phyloP scores from a whole-genome alignment of 2,329 filamentous ascomycete genomes.

The Epichloe hybrida region DNA sequence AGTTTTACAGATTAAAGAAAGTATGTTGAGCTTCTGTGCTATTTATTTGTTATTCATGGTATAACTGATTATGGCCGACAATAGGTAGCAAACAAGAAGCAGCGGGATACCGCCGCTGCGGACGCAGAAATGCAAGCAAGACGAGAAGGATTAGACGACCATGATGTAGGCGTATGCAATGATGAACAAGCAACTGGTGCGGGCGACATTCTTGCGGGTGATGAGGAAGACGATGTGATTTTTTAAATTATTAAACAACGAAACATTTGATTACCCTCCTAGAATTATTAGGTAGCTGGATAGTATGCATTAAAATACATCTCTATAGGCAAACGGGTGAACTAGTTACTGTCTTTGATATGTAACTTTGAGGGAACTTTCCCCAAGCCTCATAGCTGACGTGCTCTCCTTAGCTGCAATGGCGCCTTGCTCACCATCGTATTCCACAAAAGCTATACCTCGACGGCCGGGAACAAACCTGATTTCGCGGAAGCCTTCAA shows the following conservation, averaged over 20 bases:
- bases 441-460: conserved; percentile 93
- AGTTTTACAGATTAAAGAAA: conserved; percentile 97
- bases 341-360: conserved; percentile 72
- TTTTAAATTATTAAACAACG: conserved; percentile 37
- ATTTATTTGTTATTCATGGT: neutral
- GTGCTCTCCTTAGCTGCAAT: conserved; percentile 92
- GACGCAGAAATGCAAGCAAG: conserved; percentile 67
- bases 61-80: neutral
- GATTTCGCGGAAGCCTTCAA: conserved; percentile 90
- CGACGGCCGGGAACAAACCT: conserved; percentile 73
- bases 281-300: neutral
- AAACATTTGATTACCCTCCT: neutral
- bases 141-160: conserved; percentile 35
- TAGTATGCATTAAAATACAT: neutral
- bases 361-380: conserved; percentile 80
- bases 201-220: conserved; percentile 57
- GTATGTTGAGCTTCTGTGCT: conserved; percentile 10
- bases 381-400: conserved; percentile 65
- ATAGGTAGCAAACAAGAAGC: conserved; percentile 66
- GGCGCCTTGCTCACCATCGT: conserved; percentile 77
- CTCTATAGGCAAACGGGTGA: neutral
- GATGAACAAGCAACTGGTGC: conserved; percentile 26
- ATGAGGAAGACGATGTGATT: conserved; percentile 76
- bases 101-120: conserved; percentile 57
- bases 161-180: conserved; percentile 20